phyloP scores from a whole-genome alignment of 768 basidiomycete genomes.

The Hemileccinum impolitum region DNA sequence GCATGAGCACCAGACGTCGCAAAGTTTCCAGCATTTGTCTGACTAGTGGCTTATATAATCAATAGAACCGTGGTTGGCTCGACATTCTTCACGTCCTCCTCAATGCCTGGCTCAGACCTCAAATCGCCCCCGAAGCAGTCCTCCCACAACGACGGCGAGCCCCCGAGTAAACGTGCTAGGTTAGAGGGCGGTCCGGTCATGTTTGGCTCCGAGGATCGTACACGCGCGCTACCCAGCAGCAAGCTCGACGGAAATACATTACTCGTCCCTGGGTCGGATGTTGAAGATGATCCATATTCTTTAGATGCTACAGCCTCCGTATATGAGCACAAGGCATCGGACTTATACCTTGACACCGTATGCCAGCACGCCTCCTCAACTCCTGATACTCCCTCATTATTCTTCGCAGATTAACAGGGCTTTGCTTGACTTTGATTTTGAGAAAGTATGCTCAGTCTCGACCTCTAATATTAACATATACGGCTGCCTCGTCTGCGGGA shows the following conservation, averaged over 20 bases:
- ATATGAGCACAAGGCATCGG: conserved; percentile 52
- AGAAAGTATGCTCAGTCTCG: conserved; percentile 97
- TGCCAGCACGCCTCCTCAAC: conserved; percentile 30
- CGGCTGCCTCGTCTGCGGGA: conserved; percentile 95
- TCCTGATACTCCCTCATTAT: conserved; percentile 17
- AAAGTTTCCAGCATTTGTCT: neutral
- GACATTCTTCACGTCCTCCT: conserved; percentile 1
- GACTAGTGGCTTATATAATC: conserved; percentile 21
- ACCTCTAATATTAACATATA: conserved; percentile 97
- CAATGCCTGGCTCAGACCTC: conserved; percentile 14
- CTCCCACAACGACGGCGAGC: conserved; percentile 16
- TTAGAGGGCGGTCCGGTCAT: conserved; percentile 13
- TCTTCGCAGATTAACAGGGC: conserved; percentile 77
- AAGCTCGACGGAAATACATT: conserved; percentile 30
- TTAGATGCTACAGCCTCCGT: conserved; percentile 22
- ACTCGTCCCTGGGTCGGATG: conserved; percentile 17
- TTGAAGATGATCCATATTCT: conserved; percentile 27
- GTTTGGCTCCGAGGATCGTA: conserved; percentile 27
- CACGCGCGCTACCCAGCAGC: conserved; percentile 13
- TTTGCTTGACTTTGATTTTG: conserved; percentile 96
- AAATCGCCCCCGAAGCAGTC: conserved; percentile 7
- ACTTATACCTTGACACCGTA: conserved; percentile 94
- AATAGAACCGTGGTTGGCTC: neutral
- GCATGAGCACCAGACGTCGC: conserved; percentile 12
- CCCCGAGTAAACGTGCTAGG: conserved; percentile 30